Percentiles rank a stretch among this genome's conserved stretches.
Evolutionary conservation across 106 monocot genomes (phyloP).

Genomic region (Platanthera guangdongensis): DNA sequence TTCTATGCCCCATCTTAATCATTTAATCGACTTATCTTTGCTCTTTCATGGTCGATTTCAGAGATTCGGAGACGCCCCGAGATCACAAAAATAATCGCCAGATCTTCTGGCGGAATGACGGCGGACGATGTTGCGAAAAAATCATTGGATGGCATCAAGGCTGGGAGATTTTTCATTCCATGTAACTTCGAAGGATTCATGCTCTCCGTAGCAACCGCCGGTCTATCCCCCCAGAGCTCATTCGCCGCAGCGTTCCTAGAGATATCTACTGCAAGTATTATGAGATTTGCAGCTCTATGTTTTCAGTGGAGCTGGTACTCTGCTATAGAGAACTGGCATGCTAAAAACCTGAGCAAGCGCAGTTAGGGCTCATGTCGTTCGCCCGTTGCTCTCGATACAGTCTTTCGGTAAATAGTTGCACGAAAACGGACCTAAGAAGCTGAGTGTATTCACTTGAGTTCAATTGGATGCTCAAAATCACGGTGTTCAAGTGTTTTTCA

Average conservation of each 20-base stretch:
- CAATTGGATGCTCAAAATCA: too few relatives aligned
- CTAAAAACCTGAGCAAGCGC: slow-evolving; percentile 16
- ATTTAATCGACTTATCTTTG: neutral
- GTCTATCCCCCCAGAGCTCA: slow-evolving; percentile 57
- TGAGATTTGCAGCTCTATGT: slow-evolving; percentile 47
- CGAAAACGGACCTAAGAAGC: too few relatives aligned
- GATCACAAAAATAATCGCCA: slow-evolving; percentile 26
- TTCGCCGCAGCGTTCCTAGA: slow-evolving; percentile 39
- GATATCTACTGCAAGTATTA: slow-evolving; percentile 31
- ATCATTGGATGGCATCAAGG: slow-evolving; percentile 42
- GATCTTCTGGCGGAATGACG: slow-evolving; percentile 36
- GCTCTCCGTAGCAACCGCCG: slow-evolving; percentile 48
- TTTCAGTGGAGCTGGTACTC: slow-evolving; percentile 50
- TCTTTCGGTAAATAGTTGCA: too few relatives aligned
- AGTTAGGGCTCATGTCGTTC: neutral
- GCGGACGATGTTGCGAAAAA: slow-evolving; percentile 52
- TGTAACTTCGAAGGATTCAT: slow-evolving; percentile 56
- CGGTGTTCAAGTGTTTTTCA: too few relatives aligned
- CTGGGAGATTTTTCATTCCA: slow-evolving; percentile 41
- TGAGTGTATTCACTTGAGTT: too few relatives aligned
- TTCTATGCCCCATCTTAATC: neutral
- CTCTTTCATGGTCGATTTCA: slow-evolving; percentile 5
- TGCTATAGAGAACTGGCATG: slow-evolving; percentile 30
- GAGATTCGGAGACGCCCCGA: slow-evolving; percentile 48
- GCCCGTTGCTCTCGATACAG: too few relatives aligned